These are phyloP conservation scores for Ceratocystis smalleyi DNA, from an alignment of 2,329 filamentous ascomycete species.

Conservation along the genomic window DNA sequence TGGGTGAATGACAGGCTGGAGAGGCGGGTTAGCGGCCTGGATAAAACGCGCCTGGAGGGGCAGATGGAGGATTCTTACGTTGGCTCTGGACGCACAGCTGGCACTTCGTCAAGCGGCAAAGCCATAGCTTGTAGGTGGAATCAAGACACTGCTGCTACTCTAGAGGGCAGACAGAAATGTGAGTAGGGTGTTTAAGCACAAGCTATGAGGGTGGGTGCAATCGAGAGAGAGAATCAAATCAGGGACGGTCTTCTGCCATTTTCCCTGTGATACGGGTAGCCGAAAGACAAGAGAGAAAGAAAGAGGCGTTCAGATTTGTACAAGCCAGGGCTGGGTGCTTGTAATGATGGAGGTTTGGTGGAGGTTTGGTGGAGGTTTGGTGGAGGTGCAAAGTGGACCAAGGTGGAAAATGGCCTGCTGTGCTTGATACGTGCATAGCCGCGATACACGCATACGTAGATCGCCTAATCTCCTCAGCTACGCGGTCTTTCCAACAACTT, in stretches of 20 bases:
- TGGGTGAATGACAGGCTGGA: conserved; percentile 75
- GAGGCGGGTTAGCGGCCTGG: not conserved
- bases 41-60: not conserved
- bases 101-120: conserved; percentile 11
- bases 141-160: not conserved
- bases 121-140: conserved; percentile 6
- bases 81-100: conserved; percentile 27
- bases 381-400: conserved; percentile 5
- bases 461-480: conserved; percentile 1
- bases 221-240: not conserved
- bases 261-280: not conserved
- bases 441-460: not conserved
- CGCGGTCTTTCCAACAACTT: not conserved
- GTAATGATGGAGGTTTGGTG: not conserved
- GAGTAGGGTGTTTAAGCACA: not conserved
- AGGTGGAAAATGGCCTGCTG: not conserved
- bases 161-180: not conserved
- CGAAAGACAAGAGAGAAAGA: not conserved
- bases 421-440: not conserved
- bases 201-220: not conserved
- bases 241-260: not conserved
- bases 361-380: not conserved
- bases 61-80: conserved; percentile 26
- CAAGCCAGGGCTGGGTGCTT: not conserved
- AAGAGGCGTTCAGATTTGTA: not conserved